Evolutionary conservation across 352 stramenopile genomes (phyloP).

Genomic region (Globisporangium spiculum): DNA sequence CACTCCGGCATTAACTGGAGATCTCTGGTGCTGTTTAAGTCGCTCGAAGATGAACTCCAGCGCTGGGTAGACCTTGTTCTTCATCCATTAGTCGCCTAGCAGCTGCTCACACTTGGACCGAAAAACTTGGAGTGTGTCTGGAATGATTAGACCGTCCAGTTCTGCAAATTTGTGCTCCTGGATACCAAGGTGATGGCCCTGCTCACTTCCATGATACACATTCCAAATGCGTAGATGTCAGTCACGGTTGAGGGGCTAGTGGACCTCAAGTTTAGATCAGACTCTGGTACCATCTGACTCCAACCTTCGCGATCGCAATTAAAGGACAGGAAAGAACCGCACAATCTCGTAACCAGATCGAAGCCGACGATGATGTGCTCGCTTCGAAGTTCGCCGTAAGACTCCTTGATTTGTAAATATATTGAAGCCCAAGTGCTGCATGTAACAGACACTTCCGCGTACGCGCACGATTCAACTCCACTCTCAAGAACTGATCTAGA

Average conservation of each 20-base stretch:
- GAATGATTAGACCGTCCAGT: not conserved
- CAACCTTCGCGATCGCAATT: too few relatives aligned
- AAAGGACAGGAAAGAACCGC: too few relatives aligned
- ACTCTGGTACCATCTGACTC: too few relatives aligned
- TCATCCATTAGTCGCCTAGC: not conserved
- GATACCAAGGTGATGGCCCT: not conserved
- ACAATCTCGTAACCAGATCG: not conserved
- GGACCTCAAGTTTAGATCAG: too few relatives aligned
- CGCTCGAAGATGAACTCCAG: not conserved
- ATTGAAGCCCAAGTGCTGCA: not conserved
- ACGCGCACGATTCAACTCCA: not conserved
- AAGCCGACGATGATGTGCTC: not conserved
- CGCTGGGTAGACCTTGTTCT: not conserved
- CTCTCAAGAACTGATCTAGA: not conserved
- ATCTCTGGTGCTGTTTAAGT: not conserved
- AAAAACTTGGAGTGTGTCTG: not conserved
- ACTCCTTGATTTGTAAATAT: not conserved
- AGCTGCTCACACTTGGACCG: not conserved
- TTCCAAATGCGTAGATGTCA: conserved; percentile 29
- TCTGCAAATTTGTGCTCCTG: not conserved
- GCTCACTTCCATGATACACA: conserved; percentile 14
- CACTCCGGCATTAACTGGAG: not conserved
- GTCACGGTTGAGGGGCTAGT: too few relatives aligned
- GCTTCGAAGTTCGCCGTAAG: too few relatives aligned
- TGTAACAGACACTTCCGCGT: not conserved